Evolutionary conservation across 345 rosid genomes (phyloP).

Genomic region (Citrus glauca): DNA sequence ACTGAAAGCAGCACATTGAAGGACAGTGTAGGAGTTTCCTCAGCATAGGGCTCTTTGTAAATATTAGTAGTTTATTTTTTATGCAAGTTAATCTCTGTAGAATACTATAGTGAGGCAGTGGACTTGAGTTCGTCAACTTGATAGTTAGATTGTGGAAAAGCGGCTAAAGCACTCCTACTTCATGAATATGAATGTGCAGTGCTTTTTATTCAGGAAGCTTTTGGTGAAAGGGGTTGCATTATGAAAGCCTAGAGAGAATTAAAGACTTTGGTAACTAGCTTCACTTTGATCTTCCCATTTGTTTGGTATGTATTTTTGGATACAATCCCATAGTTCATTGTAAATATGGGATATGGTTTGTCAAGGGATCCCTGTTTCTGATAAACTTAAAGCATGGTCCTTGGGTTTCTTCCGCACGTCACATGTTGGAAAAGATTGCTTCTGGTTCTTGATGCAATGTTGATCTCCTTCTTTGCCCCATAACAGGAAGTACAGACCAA

Average conservation of each 20-base stretch:
- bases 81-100: neutral
- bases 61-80: conserved; percentile 6
- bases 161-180: neutral
- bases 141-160: neutral
- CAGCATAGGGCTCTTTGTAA: conserved; percentile 7
- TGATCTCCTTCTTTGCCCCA: conserved; percentile 32
- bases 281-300: neutral
- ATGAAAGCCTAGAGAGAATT: neutral
- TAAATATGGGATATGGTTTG: neutral
- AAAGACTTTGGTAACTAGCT: neutral
- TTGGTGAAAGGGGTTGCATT: neutral
- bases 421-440: conserved; percentile 9
- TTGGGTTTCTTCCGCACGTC: neutral
- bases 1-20: neutral
- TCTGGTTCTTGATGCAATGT: neutral
- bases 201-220: neutral
- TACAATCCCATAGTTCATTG: neutral
- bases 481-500: conserved; percentile 22
- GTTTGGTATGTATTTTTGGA: neutral
- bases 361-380: conserved; percentile 3
- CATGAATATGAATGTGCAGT: neutral
- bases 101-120: neutral
- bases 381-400: neutral
- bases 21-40: neutral
- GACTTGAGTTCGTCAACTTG: neutral